Evolutionary conservation across 768 basidiomycete species (phyloP), one percentile per base, ranked within the genome.

Genomic region (Leccinum arenicola): DNA sequence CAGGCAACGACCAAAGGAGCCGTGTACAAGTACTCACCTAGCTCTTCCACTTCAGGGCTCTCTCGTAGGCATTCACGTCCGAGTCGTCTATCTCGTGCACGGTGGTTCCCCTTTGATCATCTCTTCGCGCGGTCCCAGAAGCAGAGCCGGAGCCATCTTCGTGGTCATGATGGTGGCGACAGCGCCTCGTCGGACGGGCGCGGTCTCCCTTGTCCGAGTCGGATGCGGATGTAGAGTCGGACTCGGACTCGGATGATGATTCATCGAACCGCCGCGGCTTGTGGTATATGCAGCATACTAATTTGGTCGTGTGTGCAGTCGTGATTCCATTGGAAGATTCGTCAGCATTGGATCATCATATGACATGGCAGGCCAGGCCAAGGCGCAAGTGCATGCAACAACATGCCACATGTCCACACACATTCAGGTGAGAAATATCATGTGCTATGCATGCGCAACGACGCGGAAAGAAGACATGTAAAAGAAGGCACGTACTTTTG

Each of bases 271-370:
- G 75, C 57, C 82, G 81, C 1, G 89, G 88, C 69, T 88, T 90
- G 70, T 94, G 92, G 68, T 95, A 96, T 68, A 98, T 96, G 72
- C 95, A 98, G 71, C 95, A 98, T 52, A 97, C 95, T 98, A 62
- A n/a, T 40, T 40, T 17, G 38, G 17, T 38, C 36, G 36, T 33
- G 11, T 8, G 21, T 17, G 36, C 35, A 54, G 17, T 40, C 17
- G 4, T 17, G 38, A 40, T 40, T 40, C 17, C 38, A 40, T 29
- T 29, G 10, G 2, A 43, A 43, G n/a, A 10, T 43, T 19, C 17
- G 40, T 43, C 40, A 43, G 40, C 40, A 19, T n/a, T 8, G 40
- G 29, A 3, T 40, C 40, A 11, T n/a, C 38, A 8, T 17, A 8
- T 36, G 14, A 15, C 38, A 17, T 38, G 36, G 15, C 17, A 36